Evolutionary conservation across 1,284 basidiomycete species (phyloP), one percentile per base, ranked within the genome.

Genomic region (Irpex sp.): DNA sequence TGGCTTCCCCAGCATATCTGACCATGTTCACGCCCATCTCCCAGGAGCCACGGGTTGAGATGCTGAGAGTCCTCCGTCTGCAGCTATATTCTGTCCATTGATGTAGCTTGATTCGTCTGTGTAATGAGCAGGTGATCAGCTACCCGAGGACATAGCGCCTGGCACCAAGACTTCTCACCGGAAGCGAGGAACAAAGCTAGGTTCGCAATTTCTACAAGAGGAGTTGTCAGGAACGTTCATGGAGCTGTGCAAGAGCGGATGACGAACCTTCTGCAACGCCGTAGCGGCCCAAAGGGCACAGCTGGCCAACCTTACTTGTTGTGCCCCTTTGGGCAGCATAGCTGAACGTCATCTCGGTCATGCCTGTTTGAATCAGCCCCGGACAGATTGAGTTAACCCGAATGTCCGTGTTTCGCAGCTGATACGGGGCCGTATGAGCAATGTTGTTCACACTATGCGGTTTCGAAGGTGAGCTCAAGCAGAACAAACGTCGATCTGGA

Each of bases 321-420:
- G 80, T 90, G 7, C 95, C 95, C 37, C 87, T 83, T 64, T 84
- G 74, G 43, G 90, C 85, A 35, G 95, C 94, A 61, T 84, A 83
- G 33, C 92, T 87, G 69, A 97, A 97, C 17, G 88, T 82, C 5
- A 71, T 70, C 60, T 76, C 76, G 0, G 95, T 95, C 93, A 96
- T 95, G 39, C 88, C 90, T 1, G 94, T 96, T 77, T 96, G 92
- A 69, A 97, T 95, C 57, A 97, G 76, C 17, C 95, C 95, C 1
- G 95, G 95, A 71, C 94, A 96, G 66, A 97, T 87, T 15, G 91
- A 85, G 75, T 97, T 97, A 66, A 97, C 90, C 46, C 95, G 89
- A 65, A 98, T 83, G 73, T 94, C 92, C 1, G 87, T 89, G 67
- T 84, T 88, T 64, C 87, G 82, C n/a, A 97, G 82, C 74, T 95